Evolutionary conservation across 257 asterid species (phyloP).

Genomic region (Petrea volubilis): DNA sequence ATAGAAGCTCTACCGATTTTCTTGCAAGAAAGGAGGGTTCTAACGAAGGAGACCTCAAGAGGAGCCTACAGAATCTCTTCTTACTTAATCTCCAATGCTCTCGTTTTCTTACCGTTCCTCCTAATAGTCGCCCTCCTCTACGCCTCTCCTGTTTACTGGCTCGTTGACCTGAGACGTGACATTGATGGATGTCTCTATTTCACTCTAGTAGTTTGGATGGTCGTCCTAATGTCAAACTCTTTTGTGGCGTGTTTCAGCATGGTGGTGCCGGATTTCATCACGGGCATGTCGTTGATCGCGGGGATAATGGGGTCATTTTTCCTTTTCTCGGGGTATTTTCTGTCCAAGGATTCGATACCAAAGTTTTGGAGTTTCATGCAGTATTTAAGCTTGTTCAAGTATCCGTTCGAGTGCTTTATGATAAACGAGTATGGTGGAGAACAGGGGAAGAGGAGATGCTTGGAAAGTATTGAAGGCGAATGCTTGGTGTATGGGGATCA

Average conservation of each 20-base stretch:
- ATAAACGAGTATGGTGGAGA: slow-evolving; percentile 77
- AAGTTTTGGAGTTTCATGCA: slow-evolving; percentile 67
- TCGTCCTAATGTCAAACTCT: slow-evolving; percentile 60
- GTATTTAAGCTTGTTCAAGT: slow-evolving; percentile 71
- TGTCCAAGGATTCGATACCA: slow-evolving; percentile 60
- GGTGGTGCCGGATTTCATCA: slow-evolving; percentile 57
- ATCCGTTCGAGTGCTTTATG: slow-evolving; percentile 78
- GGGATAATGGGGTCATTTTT: slow-evolving; percentile 68
- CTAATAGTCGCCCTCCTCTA: slow-evolving; percentile 54
- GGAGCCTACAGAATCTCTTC: slow-evolving; percentile 81
- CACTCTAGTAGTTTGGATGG: slow-evolving; percentile 64
- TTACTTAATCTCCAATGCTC: slow-evolving; percentile 57
- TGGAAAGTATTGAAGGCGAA: slow-evolving; percentile 42
- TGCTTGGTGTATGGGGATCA: slow-evolving; percentile 57
- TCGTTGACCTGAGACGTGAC: slow-evolving; percentile 57
- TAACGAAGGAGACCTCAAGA: slow-evolving; percentile 66
- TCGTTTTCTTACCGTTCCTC: slow-evolving; percentile 76
- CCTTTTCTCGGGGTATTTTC: slow-evolving; percentile 80
- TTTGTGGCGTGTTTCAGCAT: slow-evolving; percentile 71
- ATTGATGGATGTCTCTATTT: slow-evolving; percentile 51
- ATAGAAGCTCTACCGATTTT: slow-evolving; percentile 87
- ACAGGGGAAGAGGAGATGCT: slow-evolving; percentile 47
- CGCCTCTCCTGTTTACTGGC: slow-evolving; percentile 63
- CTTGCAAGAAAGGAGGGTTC: slow-evolving; percentile 66
- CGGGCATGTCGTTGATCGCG: slow-evolving; percentile 61